Conservation (phyloP, 2,329 filamentous ascomycete species). For the Emericellopsis cladophorae region DNA sequence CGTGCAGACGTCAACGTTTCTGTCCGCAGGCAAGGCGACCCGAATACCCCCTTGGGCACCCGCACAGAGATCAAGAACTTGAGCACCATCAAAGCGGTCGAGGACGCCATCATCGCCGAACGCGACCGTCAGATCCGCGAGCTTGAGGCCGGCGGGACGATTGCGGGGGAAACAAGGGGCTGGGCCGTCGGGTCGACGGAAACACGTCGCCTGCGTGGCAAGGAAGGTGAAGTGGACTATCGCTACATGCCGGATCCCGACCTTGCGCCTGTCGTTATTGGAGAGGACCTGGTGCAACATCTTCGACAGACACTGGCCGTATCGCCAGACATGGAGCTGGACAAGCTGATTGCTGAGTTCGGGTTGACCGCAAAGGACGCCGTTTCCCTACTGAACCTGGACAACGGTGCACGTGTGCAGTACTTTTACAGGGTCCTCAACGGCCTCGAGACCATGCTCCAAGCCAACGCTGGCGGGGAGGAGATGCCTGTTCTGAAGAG, state of each 20-base stretch:
- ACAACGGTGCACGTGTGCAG: constrained; percentile 67
- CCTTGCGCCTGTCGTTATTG: constrained; percentile 66
- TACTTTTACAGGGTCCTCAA: constrained; percentile 64
- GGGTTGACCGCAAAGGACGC: constrained; percentile 72
- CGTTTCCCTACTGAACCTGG: constrained; percentile 61
- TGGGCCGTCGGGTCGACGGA: constrained; percentile 80
- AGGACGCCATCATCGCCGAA: constrained; percentile 88
- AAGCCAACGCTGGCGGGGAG: constrained; percentile 4
- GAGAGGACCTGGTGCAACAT: constrained; percentile 52
- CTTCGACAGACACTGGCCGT: constrained; percentile 52
- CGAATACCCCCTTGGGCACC: constrained; percentile 49
- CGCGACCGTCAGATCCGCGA: constrained; percentile 76
- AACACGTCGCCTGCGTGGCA: constrained; percentile 72
- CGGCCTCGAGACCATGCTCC: constrained; percentile 21
- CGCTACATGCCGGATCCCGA: constrained; percentile 98
- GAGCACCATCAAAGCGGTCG: constrained; percentile 86
- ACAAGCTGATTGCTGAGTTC: constrained; percentile 48
- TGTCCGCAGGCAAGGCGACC: constrained; percentile 47
- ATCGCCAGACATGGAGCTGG: constrained; percentile 58
- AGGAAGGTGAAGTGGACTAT: constrained; percentile 96
- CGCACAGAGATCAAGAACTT: constrained; percentile 97
- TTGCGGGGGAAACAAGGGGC: constrained; percentile 81
- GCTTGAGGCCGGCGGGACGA: constrained; percentile 58
- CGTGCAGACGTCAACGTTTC: constrained; percentile 95
- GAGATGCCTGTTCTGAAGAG: constrained; percentile 13